phyloP scores from a whole-genome alignment of 495 filamentous ascomycete species.

The Xylaria grammica region DNA sequence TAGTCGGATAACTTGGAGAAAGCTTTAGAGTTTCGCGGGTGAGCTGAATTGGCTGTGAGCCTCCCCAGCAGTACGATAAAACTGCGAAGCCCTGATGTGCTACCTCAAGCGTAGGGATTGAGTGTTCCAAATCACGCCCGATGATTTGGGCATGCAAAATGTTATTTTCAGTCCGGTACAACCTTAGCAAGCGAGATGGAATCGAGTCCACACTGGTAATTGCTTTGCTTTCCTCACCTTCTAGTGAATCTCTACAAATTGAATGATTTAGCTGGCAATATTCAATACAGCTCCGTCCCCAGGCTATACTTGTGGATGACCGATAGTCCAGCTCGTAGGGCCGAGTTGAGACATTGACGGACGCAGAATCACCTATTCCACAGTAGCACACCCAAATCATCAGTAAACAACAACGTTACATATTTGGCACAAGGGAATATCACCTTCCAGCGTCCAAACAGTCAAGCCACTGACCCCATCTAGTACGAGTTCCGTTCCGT shows the following conservation, averaged over 20 bases:
- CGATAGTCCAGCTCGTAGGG: conserved; percentile 27
- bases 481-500: background rate
- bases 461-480: background rate
- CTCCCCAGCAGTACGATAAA: conserved; percentile 32
- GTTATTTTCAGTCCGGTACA: conserved; percentile 13
- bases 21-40: conserved; percentile 5
- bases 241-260: background rate
- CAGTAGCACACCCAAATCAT: background rate
- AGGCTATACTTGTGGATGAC: conserved; percentile 14
- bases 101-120: conserved; percentile 20
- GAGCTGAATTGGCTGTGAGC: conserved; percentile 25
- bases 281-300: conserved; percentile 4
- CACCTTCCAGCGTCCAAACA: conserved; percentile 10
- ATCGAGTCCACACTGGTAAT: background rate
- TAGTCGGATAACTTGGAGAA: conserved; percentile 14
- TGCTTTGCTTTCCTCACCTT: background rate
- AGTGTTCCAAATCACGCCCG: conserved; percentile 16
- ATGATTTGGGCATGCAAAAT: conserved; percentile 11
- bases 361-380: conserved; percentile 13
- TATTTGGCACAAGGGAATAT: too few relatives aligned
- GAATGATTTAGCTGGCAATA: conserved; percentile 20
- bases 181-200: conserved; percentile 10
- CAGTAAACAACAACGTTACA: too few relatives aligned
- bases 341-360: conserved; percentile 22
- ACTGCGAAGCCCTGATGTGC: conserved; percentile 23